Evolutionary conservation across 1,139 yeast genomes (phyloP).

Genomic region (Candida tropicalis): DNA sequence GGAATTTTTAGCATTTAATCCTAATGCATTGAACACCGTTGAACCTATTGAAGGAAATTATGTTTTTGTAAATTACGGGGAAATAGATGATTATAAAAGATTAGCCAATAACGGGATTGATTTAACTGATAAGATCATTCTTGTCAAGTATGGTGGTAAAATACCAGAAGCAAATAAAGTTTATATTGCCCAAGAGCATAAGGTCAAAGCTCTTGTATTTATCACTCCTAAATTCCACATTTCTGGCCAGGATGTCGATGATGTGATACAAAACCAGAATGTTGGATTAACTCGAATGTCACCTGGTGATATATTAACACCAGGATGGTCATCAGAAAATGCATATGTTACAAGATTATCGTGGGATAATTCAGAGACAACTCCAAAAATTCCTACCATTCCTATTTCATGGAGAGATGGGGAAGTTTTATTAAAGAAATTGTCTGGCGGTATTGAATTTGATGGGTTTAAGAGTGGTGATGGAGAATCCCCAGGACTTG

Average conservation of each 20-base stretch:
- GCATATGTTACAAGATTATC: slow-evolving; percentile 38
- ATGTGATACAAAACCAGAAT: slow-evolving; percentile 61
- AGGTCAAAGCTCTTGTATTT: slow-evolving; percentile 41
- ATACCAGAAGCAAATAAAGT: slow-evolving; percentile 44
- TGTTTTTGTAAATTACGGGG: slow-evolving; percentile 63
- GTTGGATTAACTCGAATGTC: slow-evolving; percentile 67
- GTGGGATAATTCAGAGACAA: slow-evolving; percentile 51
- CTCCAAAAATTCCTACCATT: slow-evolving; percentile 74
- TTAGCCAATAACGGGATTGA: slow-evolving; percentile 41
- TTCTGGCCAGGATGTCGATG: slow-evolving; percentile 26
- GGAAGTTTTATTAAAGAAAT: slow-evolving; percentile 43
- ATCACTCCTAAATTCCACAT: slow-evolving; percentile 31
- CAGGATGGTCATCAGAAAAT: slow-evolving; percentile 70
- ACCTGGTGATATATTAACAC: slow-evolving; percentile 80
- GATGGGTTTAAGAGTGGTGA: slow-evolving; percentile 38
- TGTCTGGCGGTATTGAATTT: slow-evolving; percentile 52
- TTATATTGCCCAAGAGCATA: slow-evolving; percentile 30
- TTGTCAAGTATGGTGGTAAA: slow-evolving; percentile 63
- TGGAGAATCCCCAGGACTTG: slow-evolving; percentile 28
- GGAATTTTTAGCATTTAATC: slow-evolving; percentile 60
- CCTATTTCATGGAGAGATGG: slow-evolving; percentile 81
- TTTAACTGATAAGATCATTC: slow-evolving; percentile 48
- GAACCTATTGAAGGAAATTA: slow-evolving; percentile 58
- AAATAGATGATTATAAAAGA: slow-evolving; percentile 53
- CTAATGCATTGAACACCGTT: slow-evolving; percentile 55